Percentiles rank a stretch among this genome's conserved stretches.
Evolutionary conservation across 2,329 filamentous ascomycete genomes (phyloP).

Genomic region (Westerdykella aurantiaca): DNA sequence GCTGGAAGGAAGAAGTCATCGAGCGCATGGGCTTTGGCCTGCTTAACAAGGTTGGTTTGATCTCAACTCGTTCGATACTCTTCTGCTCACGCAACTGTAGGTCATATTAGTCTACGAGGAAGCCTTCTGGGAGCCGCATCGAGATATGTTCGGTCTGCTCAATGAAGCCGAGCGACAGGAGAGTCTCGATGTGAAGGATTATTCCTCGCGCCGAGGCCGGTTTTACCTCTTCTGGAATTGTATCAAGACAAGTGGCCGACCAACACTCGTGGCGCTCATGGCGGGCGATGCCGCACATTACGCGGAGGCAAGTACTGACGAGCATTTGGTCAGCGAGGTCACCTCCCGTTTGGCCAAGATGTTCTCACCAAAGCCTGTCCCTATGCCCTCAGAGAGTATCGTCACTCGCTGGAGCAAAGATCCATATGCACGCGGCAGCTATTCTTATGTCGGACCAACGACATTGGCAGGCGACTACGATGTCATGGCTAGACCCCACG

Average conservation of each 20-base stretch:
- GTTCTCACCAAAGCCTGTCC: slow-evolving; percentile 59
- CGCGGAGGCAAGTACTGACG: slow-evolving; percentile 70
- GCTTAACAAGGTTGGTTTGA: slow-evolving; percentile 67
- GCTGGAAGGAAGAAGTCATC: slow-evolving; percentile 78
- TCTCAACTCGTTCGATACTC: not conserved
- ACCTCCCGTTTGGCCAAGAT: slow-evolving; percentile 70
- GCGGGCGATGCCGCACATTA: slow-evolving; percentile 89
- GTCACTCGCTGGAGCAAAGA: slow-evolving; percentile 91
- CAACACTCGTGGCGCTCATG: slow-evolving; percentile 84
- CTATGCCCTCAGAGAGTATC: slow-evolving; percentile 75
- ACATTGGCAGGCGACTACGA: slow-evolving; percentile 88
- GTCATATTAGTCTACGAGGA: slow-evolving; percentile 81
- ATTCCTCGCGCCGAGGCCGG: slow-evolving; percentile 71
- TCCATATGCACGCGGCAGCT: slow-evolving; percentile 85
- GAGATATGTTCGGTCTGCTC: slow-evolving; percentile 91
- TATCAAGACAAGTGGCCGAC: slow-evolving; percentile 80
- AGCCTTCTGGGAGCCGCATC: slow-evolving; percentile 82
- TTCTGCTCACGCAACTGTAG: slow-evolving; percentile 22
- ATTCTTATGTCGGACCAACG: slow-evolving; percentile 83
- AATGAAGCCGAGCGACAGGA: slow-evolving; percentile 63
- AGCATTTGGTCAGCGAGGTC: slow-evolving; percentile 72
- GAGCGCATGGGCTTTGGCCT: slow-evolving; percentile 83
- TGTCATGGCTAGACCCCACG: slow-evolving; percentile 75
- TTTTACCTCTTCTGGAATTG: slow-evolving; percentile 99
- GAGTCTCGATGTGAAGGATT: slow-evolving; percentile 74